A percentile compares a stretch with the other conserved stretches of the same genome.
Evolutionary conservation across 768 basidiomycete species (phyloP).

Genomic region (Aureoboletus auriporus): DNA sequence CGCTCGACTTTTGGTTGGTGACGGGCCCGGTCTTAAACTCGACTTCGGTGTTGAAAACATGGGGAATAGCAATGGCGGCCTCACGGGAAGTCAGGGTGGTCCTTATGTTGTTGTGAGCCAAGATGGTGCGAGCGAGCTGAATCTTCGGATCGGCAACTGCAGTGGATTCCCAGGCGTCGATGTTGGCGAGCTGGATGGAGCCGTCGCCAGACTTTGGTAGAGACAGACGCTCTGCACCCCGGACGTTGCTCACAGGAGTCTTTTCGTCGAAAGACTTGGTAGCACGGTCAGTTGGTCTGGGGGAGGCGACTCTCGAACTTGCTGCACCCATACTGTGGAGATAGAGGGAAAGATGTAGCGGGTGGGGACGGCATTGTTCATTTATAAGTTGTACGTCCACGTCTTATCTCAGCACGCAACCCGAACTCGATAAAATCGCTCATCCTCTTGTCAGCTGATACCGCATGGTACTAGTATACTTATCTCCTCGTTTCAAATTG

Average conservation of each 20-base stretch:
- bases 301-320: slow-evolving; percentile 22
- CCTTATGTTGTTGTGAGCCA: slow-evolving; percentile 65
- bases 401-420: slow-evolving; percentile 21
- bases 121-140: slow-evolving; percentile 71
- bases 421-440: slow-evolving; percentile 1
- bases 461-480: background rate
- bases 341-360: background rate
- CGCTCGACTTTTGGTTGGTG: slow-evolving; percentile 84
- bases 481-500: too few species aligned
- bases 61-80: slow-evolving; percentile 57
- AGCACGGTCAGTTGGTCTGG: slow-evolving; percentile 16
- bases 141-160: slow-evolving; percentile 55
- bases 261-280: slow-evolving; percentile 26
- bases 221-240: slow-evolving; percentile 3
- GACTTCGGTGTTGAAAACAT: slow-evolving; percentile 80
- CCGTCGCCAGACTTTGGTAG: slow-evolving; percentile 50
- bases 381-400: slow-evolving; percentile 19
- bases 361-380: slow-evolving; percentile 11
- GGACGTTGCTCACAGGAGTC: background rate
- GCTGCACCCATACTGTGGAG: slow-evolving; percentile 21
- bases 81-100: slow-evolving; percentile 60
- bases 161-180: slow-evolving; percentile 65
- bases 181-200: slow-evolving; percentile 51
- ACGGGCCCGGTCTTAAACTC: slow-evolving; percentile 81
- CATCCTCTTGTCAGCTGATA: background rate